Base-by-base conservation (phyloP, 257 asterid species). In the Primulina huaijiensis region DNA sequence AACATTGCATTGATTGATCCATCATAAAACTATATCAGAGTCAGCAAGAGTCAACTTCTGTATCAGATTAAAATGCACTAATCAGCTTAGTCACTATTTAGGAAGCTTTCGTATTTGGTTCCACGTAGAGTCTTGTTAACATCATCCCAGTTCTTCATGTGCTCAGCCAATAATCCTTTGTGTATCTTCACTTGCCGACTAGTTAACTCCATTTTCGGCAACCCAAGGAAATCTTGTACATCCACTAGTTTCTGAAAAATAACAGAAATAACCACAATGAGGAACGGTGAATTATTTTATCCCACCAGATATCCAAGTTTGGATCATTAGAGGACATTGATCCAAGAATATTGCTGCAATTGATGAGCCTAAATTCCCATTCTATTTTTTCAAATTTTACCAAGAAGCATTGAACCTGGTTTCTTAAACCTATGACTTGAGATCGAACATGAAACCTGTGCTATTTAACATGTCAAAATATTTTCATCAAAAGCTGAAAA, bases 111-210 rank as follows among this genome's bases (percentile, higher is more conserved):
- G 2, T 90, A 93, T 33, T 52, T 60, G 8, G 99, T 94, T 78
- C 97, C 97, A 29, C 59, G 70, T 20, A 94, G 88, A 61, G 81
- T 81, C 79, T 72, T 82, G 76, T 74, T 75, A 23, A 94, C 91
- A 2, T 85, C 92, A 0, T 79, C 90, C 99, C 99, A 94, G 62
- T 94, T 94, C 81, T 75, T 78, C 66, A 94, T 78, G 74, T 90
- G 95, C 19, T 84, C 85, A 3, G 81, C 72, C 60, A 91, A 70
- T n/a, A 91, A 76, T 31, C 99, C 99, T 75, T 71, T 76, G 83
- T 94, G 99, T 82, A 94, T 94, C 86, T 94, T 94, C 2, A 94
- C 90, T 71, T 94, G 99, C 7, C 91, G 86, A 73, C 99, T 94
- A 6, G 62, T 81, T 73, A 94, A 77, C 59, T 77, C 79, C 92